These are phyloP conservation scores for Pyricularia pennisetigena DNA, from an alignment of 2,329 filamentous ascomycete genomes.

Conservation along the genomic window DNA sequence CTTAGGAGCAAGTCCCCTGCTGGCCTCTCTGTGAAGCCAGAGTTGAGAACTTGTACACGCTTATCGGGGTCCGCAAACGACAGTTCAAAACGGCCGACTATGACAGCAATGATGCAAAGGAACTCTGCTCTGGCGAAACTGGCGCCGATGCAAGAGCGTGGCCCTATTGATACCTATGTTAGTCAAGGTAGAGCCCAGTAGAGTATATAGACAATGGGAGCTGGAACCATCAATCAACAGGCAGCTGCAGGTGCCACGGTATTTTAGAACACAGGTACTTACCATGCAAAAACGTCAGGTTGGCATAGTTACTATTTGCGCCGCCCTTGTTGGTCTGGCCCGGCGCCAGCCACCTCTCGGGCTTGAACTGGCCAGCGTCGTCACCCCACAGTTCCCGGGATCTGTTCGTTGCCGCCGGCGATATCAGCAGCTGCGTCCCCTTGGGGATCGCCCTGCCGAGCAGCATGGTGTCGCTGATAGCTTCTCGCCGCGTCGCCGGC, in stretches of 20 bases:
- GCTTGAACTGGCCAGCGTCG: background rate
- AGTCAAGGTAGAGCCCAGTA: background rate
- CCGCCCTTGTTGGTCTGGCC: background rate
- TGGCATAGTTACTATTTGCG: background rate
- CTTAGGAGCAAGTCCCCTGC: no score
- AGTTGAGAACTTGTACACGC: no score
- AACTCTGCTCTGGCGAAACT: background rate
- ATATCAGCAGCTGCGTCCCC: slow-evolving; percentile 35
- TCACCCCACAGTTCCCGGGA: background rate
- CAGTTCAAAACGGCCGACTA: background rate
- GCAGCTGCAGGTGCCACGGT: background rate
- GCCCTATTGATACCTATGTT: background rate
- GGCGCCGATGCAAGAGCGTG: background rate
- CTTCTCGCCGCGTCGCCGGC: slow-evolving; percentile 51
- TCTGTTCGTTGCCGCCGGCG: background rate
- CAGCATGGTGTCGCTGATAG: slow-evolving; percentile 45
- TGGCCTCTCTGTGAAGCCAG: no score
- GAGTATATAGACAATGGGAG: background rate
- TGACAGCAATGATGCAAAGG: background rate
- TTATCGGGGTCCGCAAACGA: background rate
- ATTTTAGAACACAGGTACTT: background rate
- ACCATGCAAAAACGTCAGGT: background rate
- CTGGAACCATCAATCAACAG: background rate
- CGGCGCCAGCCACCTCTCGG: background rate
- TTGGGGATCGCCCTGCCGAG: slow-evolving; percentile 51